phyloP scores from a whole-genome alignment of 192 early-diverging fungal species.

The Backusella luteola region DNA sequence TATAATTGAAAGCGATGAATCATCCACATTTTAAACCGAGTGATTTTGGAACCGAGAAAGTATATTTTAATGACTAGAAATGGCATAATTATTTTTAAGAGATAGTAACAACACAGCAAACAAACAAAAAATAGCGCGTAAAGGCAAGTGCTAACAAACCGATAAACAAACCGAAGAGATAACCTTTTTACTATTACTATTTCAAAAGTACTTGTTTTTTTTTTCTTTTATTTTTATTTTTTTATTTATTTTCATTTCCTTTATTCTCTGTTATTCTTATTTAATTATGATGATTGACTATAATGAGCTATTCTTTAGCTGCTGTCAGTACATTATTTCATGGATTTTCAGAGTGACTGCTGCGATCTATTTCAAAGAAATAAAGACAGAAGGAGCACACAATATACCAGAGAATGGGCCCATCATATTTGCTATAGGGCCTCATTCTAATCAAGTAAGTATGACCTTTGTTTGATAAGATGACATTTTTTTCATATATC shows the following conservation, averaged over 20 bases:
- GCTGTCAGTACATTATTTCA: slow-evolving; percentile 60
- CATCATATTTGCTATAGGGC: slow-evolving; percentile 88
- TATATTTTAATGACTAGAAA: not conserved
- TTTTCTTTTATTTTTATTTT: not conserved
- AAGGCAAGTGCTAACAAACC: not conserved
- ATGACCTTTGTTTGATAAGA: not conserved
- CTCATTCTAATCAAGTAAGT: slow-evolving; percentile 72
- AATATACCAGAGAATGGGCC: slow-evolving; percentile 84
- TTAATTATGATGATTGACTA: not conserved
- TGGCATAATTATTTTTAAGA: slow-evolving; percentile 1
- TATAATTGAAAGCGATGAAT: not conserved
- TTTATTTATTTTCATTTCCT: not conserved
- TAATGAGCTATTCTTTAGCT: not conserved
- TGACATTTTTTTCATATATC: not conserved
- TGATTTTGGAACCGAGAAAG: not conserved
- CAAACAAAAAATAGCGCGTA: not conserved
- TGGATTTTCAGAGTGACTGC: slow-evolving; percentile 67
- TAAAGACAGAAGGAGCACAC: slow-evolving; percentile 77
- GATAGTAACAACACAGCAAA: not conserved
- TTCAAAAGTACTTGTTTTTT: not conserved
- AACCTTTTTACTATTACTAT: not conserved
- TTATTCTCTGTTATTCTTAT: not conserved
- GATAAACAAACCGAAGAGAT: not conserved
- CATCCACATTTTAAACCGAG: not conserved
- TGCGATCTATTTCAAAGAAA: slow-evolving; percentile 89